Base-by-base conservation (phyloP, 129 eudicot species). In the Smallanthus sonchifolius region DNA sequence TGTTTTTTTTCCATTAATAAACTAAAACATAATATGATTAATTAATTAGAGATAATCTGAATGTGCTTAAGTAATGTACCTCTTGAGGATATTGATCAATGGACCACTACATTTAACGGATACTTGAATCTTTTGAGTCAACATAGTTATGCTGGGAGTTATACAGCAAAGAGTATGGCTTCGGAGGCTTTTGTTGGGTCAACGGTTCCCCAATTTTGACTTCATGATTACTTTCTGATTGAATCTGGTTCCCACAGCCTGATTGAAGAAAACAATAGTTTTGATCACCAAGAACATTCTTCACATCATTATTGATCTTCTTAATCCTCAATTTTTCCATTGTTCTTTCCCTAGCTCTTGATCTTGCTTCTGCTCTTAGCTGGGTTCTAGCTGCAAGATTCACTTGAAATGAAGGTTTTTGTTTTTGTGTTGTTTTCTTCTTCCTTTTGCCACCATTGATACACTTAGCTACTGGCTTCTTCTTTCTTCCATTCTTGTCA, bases 291-390 rank as follows among this genome's bases (percentile, higher is more conserved):
- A 72, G 3, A 73, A 65, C 61, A 65, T 72, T 64, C 42, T 79
- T 65, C 6, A 19, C 56, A 6, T 64, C 69, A 37, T 60, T 79
- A 35, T 69, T 14, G 7, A 86, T 75, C 59, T 69, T 75, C 74
- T 72, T 83, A 67, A 71, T 65, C 56, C 65, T 59, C 52, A 72
- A 77, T 78, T 92, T 92, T 19, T 86, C 81, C 11, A 70, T 75
- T 10, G 98, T 87, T 79, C 98, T 84, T 70, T 86, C 95, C 36
- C 96, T 87, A 38, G 98, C 98, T 73, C 98, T 86, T 45, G 84
- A 87, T 79, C 96, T 87, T 44, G 98, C 98, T 82, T 87, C 89
- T 61, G 85, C 95, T 81, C 98, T 89, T 9, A 72, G 70, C 74
- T 82, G 87, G 62, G 42, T 85, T 79, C 83, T 79, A 40, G 78